These are phyloP conservation scores for Fusarium fracticaudum DNA, from an alignment of 2,329 filamentous ascomycete genomes.

Conservation along the genomic window DNA sequence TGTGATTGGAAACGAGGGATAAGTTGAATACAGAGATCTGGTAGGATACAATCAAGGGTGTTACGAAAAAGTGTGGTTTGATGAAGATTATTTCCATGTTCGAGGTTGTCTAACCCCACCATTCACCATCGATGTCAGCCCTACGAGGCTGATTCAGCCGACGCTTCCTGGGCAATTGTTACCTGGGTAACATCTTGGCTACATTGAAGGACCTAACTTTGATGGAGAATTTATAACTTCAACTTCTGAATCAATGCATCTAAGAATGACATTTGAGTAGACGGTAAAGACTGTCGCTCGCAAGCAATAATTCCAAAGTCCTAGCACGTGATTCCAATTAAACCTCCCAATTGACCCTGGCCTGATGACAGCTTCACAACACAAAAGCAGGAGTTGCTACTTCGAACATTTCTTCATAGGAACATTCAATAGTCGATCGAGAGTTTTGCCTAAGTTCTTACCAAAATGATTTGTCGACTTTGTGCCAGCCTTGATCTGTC, in stretches of 20 bases:
- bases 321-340: background rate
- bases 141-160: background rate
- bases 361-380: background rate
- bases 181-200: accelerated
- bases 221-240: accelerated
- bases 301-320: background rate
- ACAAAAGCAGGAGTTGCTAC: no score
- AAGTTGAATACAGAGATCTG: accelerated
- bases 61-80: background rate
- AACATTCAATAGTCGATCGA: no score
- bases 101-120: background rate
- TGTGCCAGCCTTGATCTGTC: background rate
- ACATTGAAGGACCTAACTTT: accelerated
- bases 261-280: no score
- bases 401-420: background rate
- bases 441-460: no score
- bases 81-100: background rate
- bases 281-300: no score
- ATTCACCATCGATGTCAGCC: background rate
- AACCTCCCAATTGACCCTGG: no score
- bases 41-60: background rate
- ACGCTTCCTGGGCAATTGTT: background rate
- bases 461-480: background rate
- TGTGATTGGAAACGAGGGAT: accelerated
- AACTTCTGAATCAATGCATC: no score